Evolutionary conservation across 768 basidiomycete genomes (phyloP).

Genomic region (Suillus sp.): DNA sequence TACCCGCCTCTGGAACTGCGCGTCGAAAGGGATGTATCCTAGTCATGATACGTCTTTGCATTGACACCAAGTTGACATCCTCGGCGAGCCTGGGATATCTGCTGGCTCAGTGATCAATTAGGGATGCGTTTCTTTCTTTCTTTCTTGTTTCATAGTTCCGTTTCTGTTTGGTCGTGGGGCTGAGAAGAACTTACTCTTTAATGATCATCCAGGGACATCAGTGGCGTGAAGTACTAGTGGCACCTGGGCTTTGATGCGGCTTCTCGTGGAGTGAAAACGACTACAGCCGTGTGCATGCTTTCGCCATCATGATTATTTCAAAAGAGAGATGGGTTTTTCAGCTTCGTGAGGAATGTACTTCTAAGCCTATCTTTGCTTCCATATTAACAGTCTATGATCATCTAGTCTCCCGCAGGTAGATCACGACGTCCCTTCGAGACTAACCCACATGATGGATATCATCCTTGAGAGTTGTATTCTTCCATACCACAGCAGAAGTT

Average conservation of each 20-base stretch:
- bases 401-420: not conserved
- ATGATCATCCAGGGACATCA: not conserved
- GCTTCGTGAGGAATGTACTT: not conserved
- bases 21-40: no score
- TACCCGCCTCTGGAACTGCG: not conserved
- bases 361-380: not conserved
- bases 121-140: no score
- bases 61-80: no score
- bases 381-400: not conserved
- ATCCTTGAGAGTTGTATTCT: not conserved
- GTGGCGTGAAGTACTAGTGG: not conserved
- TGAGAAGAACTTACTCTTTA: not conserved
- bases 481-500: no score
- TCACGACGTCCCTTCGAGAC: not conserved
- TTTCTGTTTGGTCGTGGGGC: not conserved
- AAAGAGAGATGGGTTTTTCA: not conserved
- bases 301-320: not conserved
- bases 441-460: not conserved
- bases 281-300: not conserved
- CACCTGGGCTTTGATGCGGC: not conserved
- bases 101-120: no score
- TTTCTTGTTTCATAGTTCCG: not conserved
- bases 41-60: not conserved
- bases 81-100: no score
- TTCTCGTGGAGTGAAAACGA: no score